phyloP scores from a whole-genome alignment of 345 rosid genomes.

The Eucalyptus viminalis region DNA sequence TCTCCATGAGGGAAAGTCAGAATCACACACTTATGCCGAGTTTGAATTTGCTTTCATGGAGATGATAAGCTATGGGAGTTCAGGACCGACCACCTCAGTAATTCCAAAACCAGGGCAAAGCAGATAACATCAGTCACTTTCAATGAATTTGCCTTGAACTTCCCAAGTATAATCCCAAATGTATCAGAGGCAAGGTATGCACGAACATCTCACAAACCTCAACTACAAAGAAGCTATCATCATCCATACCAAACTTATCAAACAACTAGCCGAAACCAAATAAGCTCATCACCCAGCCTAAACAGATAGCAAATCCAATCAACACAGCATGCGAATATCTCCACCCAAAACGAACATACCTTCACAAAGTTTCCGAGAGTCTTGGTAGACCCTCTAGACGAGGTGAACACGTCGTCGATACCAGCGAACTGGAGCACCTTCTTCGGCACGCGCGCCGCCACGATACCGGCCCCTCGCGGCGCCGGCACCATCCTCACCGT shows the following conservation, averaged over 20 bases:
- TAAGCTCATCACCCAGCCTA: background rate
- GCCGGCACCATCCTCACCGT: slow-evolving; percentile 88
- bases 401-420: slow-evolving; percentile 69
- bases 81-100: background rate
- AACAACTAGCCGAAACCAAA: background rate
- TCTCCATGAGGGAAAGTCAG: too few species aligned
- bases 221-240: background rate
- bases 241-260: background rate
- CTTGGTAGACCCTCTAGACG: slow-evolving; percentile 64
- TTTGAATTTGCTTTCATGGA: background rate
- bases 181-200: background rate
- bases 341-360: slow-evolving; percentile 1
- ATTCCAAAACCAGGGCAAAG: background rate
- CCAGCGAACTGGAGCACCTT: slow-evolving; percentile 74
- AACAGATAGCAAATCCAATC: background rate
- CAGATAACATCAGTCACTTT: background rate
- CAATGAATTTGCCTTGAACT: background rate
- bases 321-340: background rate
- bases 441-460: slow-evolving; percentile 68
- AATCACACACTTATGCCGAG: background rate
- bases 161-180: background rate
- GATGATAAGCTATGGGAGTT: background rate
- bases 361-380: slow-evolving; percentile 76
- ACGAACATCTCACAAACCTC: background rate
- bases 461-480: slow-evolving; percentile 69